Evolutionary conservation across 768 basidiomycete species (phyloP), one percentile per base, ranked within the genome.

Genomic region (Tubosaeta brunneosetosa): DNA sequence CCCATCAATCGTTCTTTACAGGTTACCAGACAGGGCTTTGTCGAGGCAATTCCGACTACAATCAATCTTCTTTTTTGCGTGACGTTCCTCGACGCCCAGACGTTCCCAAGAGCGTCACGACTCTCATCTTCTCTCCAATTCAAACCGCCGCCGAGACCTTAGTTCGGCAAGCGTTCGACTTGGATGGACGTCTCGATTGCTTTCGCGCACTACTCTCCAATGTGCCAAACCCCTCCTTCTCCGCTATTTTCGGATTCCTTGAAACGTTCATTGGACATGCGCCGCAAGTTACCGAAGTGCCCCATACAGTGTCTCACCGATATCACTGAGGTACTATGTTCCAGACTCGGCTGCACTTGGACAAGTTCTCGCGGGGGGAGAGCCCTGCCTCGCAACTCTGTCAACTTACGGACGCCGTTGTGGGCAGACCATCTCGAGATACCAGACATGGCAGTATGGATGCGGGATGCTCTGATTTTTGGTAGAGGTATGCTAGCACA

Each of bases 381-480:
- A 75, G 79, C 17, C 76, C 82, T 25, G 75, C 77, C 42, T 69
- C 79, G 19, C 74, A 74, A 41, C 68, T 97, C 13, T 82, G 81
- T 16, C 77, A 77, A 52, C 76, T 97, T 81, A 63, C 79, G 81
- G 48, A 94, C 94, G 3, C 86, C 86, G 0, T 63, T 74, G 13
- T 99, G 97, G 97, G 81, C 97, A 0, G 67, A 74, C 8, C 86
- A 78, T 65, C 90, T 90, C 67, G 85, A 88, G 49, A 84, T 82
- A 60, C 80, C 84, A 26, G 84, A 85, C 51, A 97, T 99, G 94
- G 79, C 88, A 13, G 80, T 84, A 31, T 99, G 97, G 97, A 98
- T 99, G 97, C 83, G 94, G 50, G 97, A 98, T 65, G 97, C 94
- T 3, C 77, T 98, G 48, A 94, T 98, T 57, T 93, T 97, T 62